Conservation (phyloP, 495 filamentous ascomycete genomes). For the Trichoderma erinaceum region DNA sequence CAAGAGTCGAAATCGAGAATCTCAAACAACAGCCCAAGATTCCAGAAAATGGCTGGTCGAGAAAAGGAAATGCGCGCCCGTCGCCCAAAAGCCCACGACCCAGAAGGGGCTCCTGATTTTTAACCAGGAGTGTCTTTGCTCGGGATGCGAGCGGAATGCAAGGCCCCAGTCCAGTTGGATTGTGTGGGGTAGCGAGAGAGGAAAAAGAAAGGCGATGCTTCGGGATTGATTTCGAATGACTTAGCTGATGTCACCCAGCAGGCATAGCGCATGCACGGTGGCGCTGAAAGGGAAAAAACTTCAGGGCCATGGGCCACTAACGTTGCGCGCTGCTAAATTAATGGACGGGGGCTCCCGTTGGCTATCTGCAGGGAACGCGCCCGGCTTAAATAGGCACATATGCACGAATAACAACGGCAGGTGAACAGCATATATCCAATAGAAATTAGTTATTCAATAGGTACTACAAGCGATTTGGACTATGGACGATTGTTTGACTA, state of each 20-base stretch:
- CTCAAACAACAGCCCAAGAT: neutral
- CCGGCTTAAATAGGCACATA: no score
- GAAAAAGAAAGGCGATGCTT: conserved; percentile 1
- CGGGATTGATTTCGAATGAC: neutral
- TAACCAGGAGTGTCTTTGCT: neutral
- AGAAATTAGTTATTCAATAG: no score
- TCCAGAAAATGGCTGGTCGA: neutral
- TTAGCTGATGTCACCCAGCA: neutral
- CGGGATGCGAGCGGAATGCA: neutral
- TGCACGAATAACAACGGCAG: no score
- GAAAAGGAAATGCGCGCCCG: neutral
- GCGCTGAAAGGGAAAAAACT: neutral
- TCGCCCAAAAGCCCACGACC: neutral
- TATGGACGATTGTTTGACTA: no score
- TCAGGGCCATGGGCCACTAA: no score
- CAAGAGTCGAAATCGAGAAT: neutral
- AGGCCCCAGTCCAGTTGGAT: neutral
- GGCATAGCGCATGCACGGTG: neutral
- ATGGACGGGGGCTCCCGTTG: no score
- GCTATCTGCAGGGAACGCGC: no score
- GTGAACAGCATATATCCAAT: no score
- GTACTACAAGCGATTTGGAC: no score
- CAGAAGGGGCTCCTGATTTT: neutral
- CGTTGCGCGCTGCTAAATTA: no score
- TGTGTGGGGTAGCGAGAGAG: neutral